Conservation (phyloP, 805 yeast genomes). For the Wickerhamomyces mucosus region DNA sequence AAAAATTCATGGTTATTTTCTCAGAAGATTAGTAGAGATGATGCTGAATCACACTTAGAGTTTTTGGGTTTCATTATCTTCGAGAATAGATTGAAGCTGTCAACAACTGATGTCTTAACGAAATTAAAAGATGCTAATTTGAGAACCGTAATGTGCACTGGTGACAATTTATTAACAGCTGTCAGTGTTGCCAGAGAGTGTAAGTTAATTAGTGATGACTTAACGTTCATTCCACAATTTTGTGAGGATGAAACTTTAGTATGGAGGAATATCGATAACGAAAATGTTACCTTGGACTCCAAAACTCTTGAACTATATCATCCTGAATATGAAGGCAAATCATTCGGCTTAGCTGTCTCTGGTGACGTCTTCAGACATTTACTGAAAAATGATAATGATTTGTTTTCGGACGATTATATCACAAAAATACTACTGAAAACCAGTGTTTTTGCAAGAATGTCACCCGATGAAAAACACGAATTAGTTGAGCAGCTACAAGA, state of each 20-base stretch:
- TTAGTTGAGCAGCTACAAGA: constrained; percentile 78
- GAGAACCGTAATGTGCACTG: constrained; percentile 93
- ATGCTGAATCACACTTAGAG: constrained; percentile 56
- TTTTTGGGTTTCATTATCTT: constrained; percentile 87
- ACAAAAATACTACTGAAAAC: constrained; percentile 60
- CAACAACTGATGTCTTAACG: constrained; percentile 52
- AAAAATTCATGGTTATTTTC: constrained; percentile 39
- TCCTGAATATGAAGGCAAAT: constrained; percentile 15
- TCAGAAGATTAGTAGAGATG: constrained; percentile 46
- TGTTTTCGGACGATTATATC: constrained; percentile 28
- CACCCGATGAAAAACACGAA: constrained; percentile 98
- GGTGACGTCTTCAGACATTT: constrained; percentile 86
- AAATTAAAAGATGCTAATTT: constrained; percentile 59
- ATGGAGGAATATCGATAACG: constrained; percentile 65
- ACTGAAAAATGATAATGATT: constrained; percentile 31
- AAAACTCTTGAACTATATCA: constrained; percentile 44
- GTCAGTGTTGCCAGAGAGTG: constrained; percentile 88
- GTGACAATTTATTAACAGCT: constrained; percentile 92
- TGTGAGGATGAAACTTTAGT: constrained; percentile 25
- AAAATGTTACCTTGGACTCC: constrained; percentile 49
- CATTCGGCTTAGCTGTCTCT: constrained; percentile 73
- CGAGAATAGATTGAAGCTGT: constrained; percentile 77
- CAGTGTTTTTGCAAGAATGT: constrained; percentile 89
- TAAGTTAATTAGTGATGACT: constrained; percentile 41
- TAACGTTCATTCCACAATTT: constrained; percentile 56